A percentile compares a stretch with the other conserved stretches of the same genome.
These are phyloP conservation scores for Arthrobotrys sphaeroides DNA, from an alignment of 2,329 filamentous ascomycete genomes.

Conservation along the genomic window DNA sequence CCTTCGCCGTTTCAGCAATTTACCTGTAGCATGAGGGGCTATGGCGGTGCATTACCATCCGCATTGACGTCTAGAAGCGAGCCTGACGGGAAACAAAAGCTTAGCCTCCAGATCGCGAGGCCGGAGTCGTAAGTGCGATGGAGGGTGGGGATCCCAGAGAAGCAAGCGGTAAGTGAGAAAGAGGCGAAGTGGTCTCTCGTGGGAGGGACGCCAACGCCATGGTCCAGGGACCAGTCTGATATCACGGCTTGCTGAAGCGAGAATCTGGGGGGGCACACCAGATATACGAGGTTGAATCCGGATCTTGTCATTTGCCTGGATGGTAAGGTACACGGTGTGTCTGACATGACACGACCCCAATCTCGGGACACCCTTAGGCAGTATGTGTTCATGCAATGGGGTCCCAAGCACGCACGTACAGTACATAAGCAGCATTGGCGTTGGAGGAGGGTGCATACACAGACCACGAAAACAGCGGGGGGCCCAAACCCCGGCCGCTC, in stretches of 20 bases:
- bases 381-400: background rate
- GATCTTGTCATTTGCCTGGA: constrained; percentile 26
- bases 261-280: constrained; percentile 44
- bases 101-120: constrained; percentile 3
- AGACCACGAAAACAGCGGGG: too few relatives aligned
- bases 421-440: background rate
- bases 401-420: too few relatives aligned
- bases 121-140: background rate
- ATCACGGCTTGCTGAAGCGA: constrained; percentile 53
- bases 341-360: constrained; percentile 1
- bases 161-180: constrained; percentile 19
- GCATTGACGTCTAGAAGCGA: constrained; percentile 36
- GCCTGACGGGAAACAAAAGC: constrained; percentile 6
- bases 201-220: constrained; percentile 45
- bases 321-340: constrained; percentile 14
- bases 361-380: constrained; percentile 8
- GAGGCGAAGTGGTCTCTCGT: constrained; percentile 25
- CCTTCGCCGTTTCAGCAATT: constrained; percentile 1
- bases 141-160: background rate
- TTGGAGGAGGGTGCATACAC: constrained; percentile 9
- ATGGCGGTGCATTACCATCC: background rate
- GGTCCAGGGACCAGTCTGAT: constrained; percentile 50
- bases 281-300: constrained; percentile 47
- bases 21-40: background rate
- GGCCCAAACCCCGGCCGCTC: constrained; percentile 12